Conservation (phyloP, 169 alveolate genomes). For the Plasmodium sp. region DNA sequence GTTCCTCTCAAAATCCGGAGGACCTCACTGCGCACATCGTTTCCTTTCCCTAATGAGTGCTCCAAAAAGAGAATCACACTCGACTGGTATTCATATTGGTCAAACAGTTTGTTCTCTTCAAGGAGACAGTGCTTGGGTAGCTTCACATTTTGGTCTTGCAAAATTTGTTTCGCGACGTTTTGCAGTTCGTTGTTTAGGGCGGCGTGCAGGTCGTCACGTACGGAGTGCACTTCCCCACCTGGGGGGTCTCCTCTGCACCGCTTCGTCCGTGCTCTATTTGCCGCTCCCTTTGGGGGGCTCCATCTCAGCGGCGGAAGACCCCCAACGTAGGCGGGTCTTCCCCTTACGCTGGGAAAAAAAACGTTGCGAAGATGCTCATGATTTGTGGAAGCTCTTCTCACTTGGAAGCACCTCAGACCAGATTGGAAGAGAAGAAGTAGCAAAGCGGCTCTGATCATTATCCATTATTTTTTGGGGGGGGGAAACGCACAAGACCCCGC, state of each 20-base stretch:
- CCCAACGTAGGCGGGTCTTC: background rate
- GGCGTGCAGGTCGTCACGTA: background rate
- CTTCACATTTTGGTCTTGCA: slow-evolving; percentile 8
- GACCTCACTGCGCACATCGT: background rate
- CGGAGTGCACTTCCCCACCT: background rate
- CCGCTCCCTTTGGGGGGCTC: background rate
- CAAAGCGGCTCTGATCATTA: slow-evolving; percentile 10
- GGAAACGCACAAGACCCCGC: background rate
- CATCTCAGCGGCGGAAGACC: background rate
- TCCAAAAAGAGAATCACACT: slow-evolving; percentile 47
- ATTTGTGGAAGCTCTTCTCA: background rate
- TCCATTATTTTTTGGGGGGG: slow-evolving; percentile 18
- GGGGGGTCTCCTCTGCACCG: background rate
- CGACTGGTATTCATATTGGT: slow-evolving; percentile 41
- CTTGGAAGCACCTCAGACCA: background rate
- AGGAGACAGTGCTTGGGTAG: slow-evolving; percentile 38
- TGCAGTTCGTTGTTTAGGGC: slow-evolving; percentile 26
- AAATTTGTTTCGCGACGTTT: background rate
- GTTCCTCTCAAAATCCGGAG: background rate
- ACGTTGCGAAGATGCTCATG: background rate
- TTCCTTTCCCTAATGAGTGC: background rate
- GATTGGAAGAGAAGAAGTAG: background rate
- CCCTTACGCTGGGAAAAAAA: background rate
- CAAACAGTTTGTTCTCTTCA: slow-evolving; percentile 44
- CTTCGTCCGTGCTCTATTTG: background rate